Base-by-base conservation (phyloP, 352 stramenopile species). In the Phytopythium boreale region DNA sequence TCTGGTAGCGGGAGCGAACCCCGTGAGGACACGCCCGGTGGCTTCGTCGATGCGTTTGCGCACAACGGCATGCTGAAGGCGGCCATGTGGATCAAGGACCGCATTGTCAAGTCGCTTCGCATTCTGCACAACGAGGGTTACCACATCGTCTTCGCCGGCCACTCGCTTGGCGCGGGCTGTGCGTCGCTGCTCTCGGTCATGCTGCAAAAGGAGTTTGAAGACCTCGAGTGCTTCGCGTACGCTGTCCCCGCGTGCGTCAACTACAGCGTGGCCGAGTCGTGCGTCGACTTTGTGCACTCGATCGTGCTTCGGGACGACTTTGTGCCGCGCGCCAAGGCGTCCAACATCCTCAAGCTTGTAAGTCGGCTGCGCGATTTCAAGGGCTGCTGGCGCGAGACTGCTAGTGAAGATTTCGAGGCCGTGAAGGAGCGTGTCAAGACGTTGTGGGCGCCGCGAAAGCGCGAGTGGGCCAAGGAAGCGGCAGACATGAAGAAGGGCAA, bases 21-120 rank as follows among this genome's bases (percentile, higher is more conserved):
- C 31, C 66, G 71, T 5, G 79, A 71, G 37, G 79, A 90, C 29
- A 69, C 75, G 24, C 75, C 71, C 11, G 84, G 83, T 52, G 87
- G 87, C 1, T 92, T 92, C 72, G 83, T 95, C 15, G 87, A 95
- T 59, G 84, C 87, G 11, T 96, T 94, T 56, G 87, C 87, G 1
- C 87, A 96, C 59, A 93, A 94, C 59, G 87, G 87, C 0, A 96
- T 96, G 85, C 61, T 92, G 10, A 90, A 93, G 64, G 84, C 87
- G 26, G 85, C 88, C 14, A 89, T 92, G 81, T 94, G 85, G 86
- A 93, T 96, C 52, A 96, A 92, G 49, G 80, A 93, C 22, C 80
- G 85, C 22, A 91, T 94, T 46, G 78, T 93, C 26, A 74, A 80
- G 24, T 92, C 87, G 2, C 63, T 96, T 55, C 81, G 85, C 22